These are phyloP conservation scores for Trypanosoma brucei DNA, from an alignment of 208 protist species.

Conservation along the genomic window DNA sequence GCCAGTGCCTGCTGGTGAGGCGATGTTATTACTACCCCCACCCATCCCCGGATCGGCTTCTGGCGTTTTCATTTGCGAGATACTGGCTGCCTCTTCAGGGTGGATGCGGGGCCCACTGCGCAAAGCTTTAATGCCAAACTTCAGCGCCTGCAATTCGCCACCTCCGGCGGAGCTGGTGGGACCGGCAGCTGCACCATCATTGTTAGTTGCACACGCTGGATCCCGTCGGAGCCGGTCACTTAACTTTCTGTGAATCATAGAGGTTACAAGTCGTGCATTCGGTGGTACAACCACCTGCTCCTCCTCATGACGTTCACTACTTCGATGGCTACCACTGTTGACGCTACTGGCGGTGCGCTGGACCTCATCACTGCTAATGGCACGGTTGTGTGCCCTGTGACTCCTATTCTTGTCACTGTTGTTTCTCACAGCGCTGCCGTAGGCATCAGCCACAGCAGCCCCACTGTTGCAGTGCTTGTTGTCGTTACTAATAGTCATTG, in stretches of 20 bases:
- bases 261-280: slow-evolving; percentile 4
- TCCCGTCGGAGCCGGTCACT: background rate
- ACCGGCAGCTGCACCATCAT: background rate
- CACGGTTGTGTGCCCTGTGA: too few relatives aligned
- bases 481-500: too few relatives aligned
- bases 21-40: background rate
- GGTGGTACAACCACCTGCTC: slow-evolving; percentile 9
- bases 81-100: background rate
- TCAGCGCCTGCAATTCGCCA: slow-evolving; percentile 44
- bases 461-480: too few relatives aligned
- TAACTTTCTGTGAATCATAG: background rate
- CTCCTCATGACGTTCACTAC: too few relatives aligned
- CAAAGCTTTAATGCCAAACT: slow-evolving; percentile 25
- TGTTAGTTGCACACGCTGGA: background rate
- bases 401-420: too few relatives aligned
- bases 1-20: background rate
- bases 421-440: too few relatives aligned
- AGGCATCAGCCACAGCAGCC: too few relatives aligned
- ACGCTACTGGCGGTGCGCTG: background rate
- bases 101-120: background rate
- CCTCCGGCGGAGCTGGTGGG: slow-evolving; percentile 13
- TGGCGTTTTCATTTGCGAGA: background rate
- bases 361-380: slow-evolving; percentile 3
- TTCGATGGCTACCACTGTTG: background rate
- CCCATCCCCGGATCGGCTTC: background rate